phyloP scores from a whole-genome alignment of 2,329 filamentous ascomycete genomes.

The Fusarium pininemorale region DNA sequence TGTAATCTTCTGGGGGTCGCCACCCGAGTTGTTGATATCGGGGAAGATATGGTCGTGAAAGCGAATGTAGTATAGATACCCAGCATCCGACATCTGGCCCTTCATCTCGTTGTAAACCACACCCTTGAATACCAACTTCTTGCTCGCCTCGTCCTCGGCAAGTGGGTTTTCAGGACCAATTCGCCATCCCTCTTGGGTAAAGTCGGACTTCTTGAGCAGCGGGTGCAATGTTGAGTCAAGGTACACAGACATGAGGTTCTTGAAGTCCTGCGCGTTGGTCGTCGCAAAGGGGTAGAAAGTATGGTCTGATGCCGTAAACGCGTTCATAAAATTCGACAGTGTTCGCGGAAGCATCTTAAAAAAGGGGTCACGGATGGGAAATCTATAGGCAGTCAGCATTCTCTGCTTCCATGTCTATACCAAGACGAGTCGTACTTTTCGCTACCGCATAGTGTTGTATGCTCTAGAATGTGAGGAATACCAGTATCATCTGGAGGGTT shows the following conservation, averaged over 20 bases:
- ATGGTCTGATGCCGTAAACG: slow-evolving; percentile 94
- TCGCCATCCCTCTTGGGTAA: slow-evolving; percentile 96
- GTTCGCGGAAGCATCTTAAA: slow-evolving; percentile 99
- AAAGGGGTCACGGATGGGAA: slow-evolving; percentile 97
- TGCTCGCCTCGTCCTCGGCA: slow-evolving; percentile 65
- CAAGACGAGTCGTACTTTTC: slow-evolving; percentile 71
- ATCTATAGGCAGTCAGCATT: slow-evolving; percentile 63
- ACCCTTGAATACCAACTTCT: slow-evolving; percentile 90
- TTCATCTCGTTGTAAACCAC: slow-evolving; percentile 99
- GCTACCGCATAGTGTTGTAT: slow-evolving; percentile 95
- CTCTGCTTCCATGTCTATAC: not conserved
- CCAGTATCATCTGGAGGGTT: slow-evolving; percentile 97
- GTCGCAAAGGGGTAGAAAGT: slow-evolving; percentile 98
- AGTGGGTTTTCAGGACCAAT: slow-evolving; percentile 90
- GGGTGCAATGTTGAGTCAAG: slow-evolving; percentile 93
- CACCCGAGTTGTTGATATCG: slow-evolving; percentile 94
- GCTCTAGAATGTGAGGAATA: slow-evolving; percentile 95
- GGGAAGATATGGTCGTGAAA: slow-evolving; percentile 97
- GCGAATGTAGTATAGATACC: slow-evolving; percentile 93
- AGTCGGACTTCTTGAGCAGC: slow-evolving; percentile 88
- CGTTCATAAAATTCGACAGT: slow-evolving; percentile 99
- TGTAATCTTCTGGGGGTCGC: slow-evolving; percentile 95
- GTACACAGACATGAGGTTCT: slow-evolving; percentile 96
- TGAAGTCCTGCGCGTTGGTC: slow-evolving; percentile 93
- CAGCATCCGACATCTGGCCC: slow-evolving; percentile 96